These are phyloP conservation scores for Thalassiosira hispida DNA, from an alignment of 352 stramenopile species.

Conservation along the genomic window DNA sequence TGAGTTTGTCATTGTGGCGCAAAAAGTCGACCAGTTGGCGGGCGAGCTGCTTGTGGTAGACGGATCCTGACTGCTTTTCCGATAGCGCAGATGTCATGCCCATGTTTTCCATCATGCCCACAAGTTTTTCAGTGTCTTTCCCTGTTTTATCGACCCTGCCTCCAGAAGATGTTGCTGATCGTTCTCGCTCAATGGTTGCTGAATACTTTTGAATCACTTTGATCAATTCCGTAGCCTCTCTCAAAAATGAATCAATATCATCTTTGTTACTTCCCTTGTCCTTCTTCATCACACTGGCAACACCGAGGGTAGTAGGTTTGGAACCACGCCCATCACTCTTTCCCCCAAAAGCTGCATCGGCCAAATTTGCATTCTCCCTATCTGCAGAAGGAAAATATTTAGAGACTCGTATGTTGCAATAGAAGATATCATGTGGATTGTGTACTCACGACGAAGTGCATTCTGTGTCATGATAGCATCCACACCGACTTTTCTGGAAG, in stretches of 20 bases:
- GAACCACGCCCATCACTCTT: slow-evolving; percentile 10
- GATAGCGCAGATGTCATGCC: slow-evolving; percentile 81
- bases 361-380: slow-evolving; percentile 68
- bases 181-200: slow-evolving; percentile 61
- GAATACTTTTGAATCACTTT: slow-evolving; percentile 84
- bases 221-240: slow-evolving; percentile 72
- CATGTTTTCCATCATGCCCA: slow-evolving; percentile 79
- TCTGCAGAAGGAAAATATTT: slow-evolving; percentile 14
- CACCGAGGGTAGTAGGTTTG: background rate
- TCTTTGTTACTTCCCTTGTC: slow-evolving; percentile 30
- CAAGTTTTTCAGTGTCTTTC: slow-evolving; percentile 71
- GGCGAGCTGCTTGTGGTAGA: slow-evolving; percentile 79
- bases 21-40: slow-evolving; percentile 85
- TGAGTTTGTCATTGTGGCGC: slow-evolving; percentile 81
- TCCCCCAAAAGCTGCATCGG: slow-evolving; percentile 64
- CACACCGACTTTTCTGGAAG: slow-evolving; percentile 71
- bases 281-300: slow-evolving; percentile 11
- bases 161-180: slow-evolving; percentile 25
- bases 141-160: slow-evolving; percentile 33
- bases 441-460: slow-evolving; percentile 55
- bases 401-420: slow-evolving; percentile 23
- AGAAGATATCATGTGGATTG: background rate
- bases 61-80: slow-evolving; percentile 56
- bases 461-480: slow-evolving; percentile 70
- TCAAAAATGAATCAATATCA: slow-evolving; percentile 77